These are phyloP conservation scores for Fusarium drepaniforme DNA, from an alignment of 2,329 filamentous ascomycete species.

Conservation along the genomic window DNA sequence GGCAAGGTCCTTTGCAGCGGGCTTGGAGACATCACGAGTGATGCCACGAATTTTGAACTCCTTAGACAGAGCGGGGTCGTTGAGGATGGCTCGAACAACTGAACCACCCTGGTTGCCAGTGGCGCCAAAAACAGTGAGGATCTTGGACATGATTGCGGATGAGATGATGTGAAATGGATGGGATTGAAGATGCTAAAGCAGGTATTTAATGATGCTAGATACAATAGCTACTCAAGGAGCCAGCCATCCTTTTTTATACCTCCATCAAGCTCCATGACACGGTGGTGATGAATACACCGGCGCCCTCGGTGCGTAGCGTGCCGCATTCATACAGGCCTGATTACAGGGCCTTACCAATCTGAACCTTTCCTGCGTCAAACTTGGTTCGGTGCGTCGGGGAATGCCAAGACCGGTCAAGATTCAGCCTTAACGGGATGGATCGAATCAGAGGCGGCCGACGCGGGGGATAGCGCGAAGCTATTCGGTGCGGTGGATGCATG, in stretches of 20 bases:
- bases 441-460: constrained; percentile 7
- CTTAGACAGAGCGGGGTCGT: constrained; percentile 57
- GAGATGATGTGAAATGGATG: background rate
- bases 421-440: constrained; percentile 3
- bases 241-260: constrained; percentile 18
- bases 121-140: constrained; percentile 60
- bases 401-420: constrained; percentile 37
- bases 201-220: background rate
- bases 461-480: constrained; percentile 7
- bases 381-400: constrained; percentile 30
- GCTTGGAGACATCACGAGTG: constrained; percentile 59
- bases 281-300: constrained; percentile 1
- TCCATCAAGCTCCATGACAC: constrained; percentile 2
- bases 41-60: constrained; percentile 60
- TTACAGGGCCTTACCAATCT: constrained; percentile 31
- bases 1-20: constrained; percentile 53
- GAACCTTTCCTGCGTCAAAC: background rate
- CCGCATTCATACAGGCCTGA: background rate
- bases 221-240: background rate
- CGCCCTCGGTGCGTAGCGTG: background rate
- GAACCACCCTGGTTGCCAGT: constrained; percentile 64
- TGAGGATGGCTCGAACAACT: constrained; percentile 59
- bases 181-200: background rate
- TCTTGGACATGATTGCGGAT: constrained; percentile 48
- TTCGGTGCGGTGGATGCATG: constrained; percentile 7